Percentiles rank a stretch among this genome's conserved stretches.
Evolutionary conservation across 495 filamentous ascomycete species (phyloP).

Genomic region (Penicillium coffeae): DNA sequence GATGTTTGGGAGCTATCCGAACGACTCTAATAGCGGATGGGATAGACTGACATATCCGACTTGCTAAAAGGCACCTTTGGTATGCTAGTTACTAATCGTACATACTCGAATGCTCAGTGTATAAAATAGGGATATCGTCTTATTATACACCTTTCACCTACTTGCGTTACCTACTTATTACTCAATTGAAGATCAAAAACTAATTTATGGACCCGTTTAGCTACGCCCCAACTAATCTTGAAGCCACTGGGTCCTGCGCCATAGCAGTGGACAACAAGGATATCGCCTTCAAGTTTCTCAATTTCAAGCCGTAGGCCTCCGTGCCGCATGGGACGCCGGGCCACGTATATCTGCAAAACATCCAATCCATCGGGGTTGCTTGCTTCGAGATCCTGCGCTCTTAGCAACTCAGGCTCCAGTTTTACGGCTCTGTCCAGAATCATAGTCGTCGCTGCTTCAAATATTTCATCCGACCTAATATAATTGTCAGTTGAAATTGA

Average conservation of each 20-base stretch:
- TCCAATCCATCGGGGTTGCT: slow-evolving; percentile 5
- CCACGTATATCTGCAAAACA: slow-evolving; percentile 11
- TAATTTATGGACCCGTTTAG: slow-evolving; percentile 3
- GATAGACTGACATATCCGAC: too few relatives aligned
- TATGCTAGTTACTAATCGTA: too few relatives aligned
- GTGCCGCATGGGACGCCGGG: slow-evolving; percentile 17
- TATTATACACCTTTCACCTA: too few relatives aligned
- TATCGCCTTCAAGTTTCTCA: neutral
- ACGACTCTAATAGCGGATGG: too few relatives aligned
- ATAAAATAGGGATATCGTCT: too few relatives aligned
- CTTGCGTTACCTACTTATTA: too few relatives aligned
- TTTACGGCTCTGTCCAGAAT: neutral
- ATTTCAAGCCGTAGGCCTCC: slow-evolving; percentile 19
- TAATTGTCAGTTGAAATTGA: neutral
- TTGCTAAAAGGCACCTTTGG: too few relatives aligned
- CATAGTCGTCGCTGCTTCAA: neutral
- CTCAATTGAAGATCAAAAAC: neutral
- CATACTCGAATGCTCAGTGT: too few relatives aligned
- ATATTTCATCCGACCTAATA: neutral
- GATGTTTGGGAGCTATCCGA: too few relatives aligned
- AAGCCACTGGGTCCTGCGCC: slow-evolving; percentile 50
- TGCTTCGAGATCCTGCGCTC: neutral
- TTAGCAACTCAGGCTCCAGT: neutral
- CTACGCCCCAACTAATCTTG: slow-evolving; percentile 22
- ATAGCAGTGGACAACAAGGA: slow-evolving; percentile 48